A percentile compares a stretch with the other conserved stretches of the same genome.
Evolutionary conservation across 371 early-diverging fungal species (phyloP).

Genomic region (Mucor sp.): DNA sequence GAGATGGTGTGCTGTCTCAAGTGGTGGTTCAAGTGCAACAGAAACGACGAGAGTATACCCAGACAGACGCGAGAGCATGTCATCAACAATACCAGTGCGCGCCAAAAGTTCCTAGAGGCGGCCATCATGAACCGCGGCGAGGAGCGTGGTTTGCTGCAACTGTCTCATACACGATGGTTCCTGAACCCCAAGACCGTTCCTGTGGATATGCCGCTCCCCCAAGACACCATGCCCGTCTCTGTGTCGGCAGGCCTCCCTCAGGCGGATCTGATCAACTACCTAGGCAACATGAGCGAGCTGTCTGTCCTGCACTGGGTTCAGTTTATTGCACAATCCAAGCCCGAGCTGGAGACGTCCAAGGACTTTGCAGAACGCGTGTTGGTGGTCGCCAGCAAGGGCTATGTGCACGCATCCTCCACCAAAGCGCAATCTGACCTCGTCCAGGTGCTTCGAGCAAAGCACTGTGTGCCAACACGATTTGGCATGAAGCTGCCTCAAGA

Average conservation of each 20-base stretch:
- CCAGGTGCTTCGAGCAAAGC: slow-evolving; percentile 43
- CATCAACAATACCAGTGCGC: neutral
- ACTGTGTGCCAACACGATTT: slow-evolving; percentile 74
- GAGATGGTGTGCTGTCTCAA: slow-evolving; percentile 75
- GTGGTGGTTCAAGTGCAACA: slow-evolving; percentile 73
- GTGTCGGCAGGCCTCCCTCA: slow-evolving; percentile 65
- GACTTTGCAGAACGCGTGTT: slow-evolving; percentile 72
- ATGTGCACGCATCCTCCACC: slow-evolving; percentile 40
- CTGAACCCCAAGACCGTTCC: slow-evolving; percentile 67
- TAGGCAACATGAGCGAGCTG: slow-evolving; percentile 66
- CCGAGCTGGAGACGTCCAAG: slow-evolving; percentile 55
- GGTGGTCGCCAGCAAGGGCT: slow-evolving; percentile 56
- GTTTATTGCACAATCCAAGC: slow-evolving; percentile 44
- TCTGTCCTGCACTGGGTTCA: slow-evolving; percentile 65
- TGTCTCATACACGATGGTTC: slow-evolving; percentile 52
- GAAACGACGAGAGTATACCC: slow-evolving; percentile 20
- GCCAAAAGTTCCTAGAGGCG: slow-evolving; percentile 32
- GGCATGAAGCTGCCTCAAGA: slow-evolving; percentile 74
- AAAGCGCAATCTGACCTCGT: slow-evolving; percentile 52
- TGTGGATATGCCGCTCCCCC: slow-evolving; percentile 64
- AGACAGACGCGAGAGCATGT: slow-evolving; percentile 5
- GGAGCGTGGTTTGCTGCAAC: slow-evolving; percentile 39
- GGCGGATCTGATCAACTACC: slow-evolving; percentile 54
- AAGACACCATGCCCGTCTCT: slow-evolving; percentile 60
- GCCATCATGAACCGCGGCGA: slow-evolving; percentile 47